These are phyloP conservation scores for Microascus cirrosus DNA, from an alignment of 2,329 filamentous ascomycete species.

Conservation along the genomic window DNA sequence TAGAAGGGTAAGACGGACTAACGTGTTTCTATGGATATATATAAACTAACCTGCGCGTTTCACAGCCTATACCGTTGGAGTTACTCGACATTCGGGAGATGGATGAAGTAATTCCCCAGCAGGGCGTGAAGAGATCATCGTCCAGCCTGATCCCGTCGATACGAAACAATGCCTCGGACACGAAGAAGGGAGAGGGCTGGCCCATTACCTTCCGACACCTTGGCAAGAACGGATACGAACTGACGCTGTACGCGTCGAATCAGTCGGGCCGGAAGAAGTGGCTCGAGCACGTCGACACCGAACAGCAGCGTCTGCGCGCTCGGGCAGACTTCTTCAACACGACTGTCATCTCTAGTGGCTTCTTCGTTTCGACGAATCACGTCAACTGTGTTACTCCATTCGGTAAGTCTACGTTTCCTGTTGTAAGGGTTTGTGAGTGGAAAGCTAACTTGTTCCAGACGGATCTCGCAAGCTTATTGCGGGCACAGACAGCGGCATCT, in stretches of 20 bases:
- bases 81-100: conserved; percentile 90
- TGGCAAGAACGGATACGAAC: conserved; percentile 88
- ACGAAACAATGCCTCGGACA: conserved; percentile 33
- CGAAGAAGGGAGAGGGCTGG: conserved; percentile 64
- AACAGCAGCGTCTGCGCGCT: conserved; percentile 77
- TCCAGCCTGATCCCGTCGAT: conserved; percentile 64
- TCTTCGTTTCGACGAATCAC: conserved; percentile 58
- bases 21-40: conserved; percentile 4
- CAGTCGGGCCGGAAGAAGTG: conserved; percentile 86
- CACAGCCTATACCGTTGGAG: conserved; percentile 80
- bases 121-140: conserved; percentile 76
- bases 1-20: conserved; percentile 42
- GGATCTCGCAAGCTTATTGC: conserved; percentile 90
- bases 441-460: conserved; percentile 39
- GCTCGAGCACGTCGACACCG: conserved; percentile 88
- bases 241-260: conserved; percentile 78
- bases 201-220: conserved; percentile 95
- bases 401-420: conserved; percentile 41
- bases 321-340: conserved; percentile 88
- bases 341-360: conserved; percentile 45
- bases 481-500: conserved; percentile 90
- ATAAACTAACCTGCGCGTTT: not conserved
- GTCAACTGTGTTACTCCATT: conserved; percentile 94
- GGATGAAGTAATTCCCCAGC: conserved; percentile 82
- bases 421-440: conserved; percentile 1